phyloP scores from a whole-genome alignment of 2,329 filamentous ascomycete species.

The Colletotrichum sp. region DNA sequence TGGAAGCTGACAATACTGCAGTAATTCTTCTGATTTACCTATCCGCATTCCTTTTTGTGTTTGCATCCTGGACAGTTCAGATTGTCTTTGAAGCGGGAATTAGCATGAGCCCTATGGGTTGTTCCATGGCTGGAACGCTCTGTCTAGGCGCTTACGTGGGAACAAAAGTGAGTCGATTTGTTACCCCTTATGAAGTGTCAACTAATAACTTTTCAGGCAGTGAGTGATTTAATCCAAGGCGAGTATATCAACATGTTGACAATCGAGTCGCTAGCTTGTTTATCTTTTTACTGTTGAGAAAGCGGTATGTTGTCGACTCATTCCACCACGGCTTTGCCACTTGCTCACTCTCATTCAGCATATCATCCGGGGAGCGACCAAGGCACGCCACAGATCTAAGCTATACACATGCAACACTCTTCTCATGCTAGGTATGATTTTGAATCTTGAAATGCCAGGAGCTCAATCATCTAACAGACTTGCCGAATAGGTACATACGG shows the following conservation, averaged over 20 bases:
- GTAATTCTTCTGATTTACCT: not conserved
- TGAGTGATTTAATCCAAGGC: not conserved
- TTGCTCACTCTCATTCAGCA: not conserved
- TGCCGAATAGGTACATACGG: not conserved
- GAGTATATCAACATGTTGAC: not conserved
- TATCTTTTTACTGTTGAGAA: constrained; percentile 6
- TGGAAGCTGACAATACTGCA: not conserved
- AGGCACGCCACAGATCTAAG: not conserved
- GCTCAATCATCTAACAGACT: not conserved
- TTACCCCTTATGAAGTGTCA: not conserved
- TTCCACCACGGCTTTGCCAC: not conserved
- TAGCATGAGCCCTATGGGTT: not conserved
- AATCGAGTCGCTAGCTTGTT: not conserved
- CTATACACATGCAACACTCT: not conserved
- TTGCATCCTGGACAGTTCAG: not conserved
- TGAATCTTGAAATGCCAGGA: not conserved
- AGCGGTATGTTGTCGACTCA: not conserved
- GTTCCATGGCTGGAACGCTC: not conserved
- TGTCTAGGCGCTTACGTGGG: not conserved
- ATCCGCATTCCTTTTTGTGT: not conserved
- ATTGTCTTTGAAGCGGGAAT: not conserved
- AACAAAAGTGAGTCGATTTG: not conserved
- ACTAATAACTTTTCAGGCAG: not conserved
- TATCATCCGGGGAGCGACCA: not conserved
- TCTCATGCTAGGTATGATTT: not conserved